Evolutionary conservation across 441 rosid genomes (phyloP).

Genomic region (Kokia cookei): DNA sequence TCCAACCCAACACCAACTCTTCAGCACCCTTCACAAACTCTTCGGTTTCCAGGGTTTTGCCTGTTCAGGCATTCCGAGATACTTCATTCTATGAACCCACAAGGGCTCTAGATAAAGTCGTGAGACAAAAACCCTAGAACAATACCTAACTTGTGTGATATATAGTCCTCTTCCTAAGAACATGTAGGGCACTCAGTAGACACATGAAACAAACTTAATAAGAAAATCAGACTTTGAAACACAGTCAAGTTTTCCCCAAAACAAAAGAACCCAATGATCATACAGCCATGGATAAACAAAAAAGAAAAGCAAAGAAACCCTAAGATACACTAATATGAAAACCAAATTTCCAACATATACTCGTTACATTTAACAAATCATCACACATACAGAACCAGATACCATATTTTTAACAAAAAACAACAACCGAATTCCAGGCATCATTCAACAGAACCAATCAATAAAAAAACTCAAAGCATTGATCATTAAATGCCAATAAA

Average conservation of each 20-base stretch:
- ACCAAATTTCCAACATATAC: conserved; percentile 5
- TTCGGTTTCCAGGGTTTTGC: no score
- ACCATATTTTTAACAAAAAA: not conserved
- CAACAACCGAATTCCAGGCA: conserved; percentile 3
- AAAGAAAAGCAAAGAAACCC: conserved; percentile 16
- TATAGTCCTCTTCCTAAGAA: not conserved
- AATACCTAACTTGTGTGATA: no score
- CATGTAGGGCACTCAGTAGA: not conserved
- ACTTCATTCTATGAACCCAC: no score
- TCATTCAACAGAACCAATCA: conserved; percentile 1
- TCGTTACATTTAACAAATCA: not conserved
- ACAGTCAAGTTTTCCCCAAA: conserved; percentile 7
- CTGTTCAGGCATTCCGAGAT: no score
- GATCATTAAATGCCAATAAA: conserved; percentile 2
- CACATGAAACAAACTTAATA: not conserved
- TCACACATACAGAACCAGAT: not conserved
- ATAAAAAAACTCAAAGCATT: conserved; percentile 3
- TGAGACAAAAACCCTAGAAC: no score
- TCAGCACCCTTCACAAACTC: no score
- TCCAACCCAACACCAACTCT: no score
- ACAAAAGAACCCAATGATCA: not conserved
- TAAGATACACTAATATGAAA: not conserved
- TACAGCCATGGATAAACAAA: conserved; percentile 16
- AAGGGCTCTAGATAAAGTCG: no score
- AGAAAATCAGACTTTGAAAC: conserved; percentile 8